These are phyloP conservation scores for Nicotiana obtusifolia DNA, from an alignment of 257 asterid species.

Conservation along the genomic window DNA sequence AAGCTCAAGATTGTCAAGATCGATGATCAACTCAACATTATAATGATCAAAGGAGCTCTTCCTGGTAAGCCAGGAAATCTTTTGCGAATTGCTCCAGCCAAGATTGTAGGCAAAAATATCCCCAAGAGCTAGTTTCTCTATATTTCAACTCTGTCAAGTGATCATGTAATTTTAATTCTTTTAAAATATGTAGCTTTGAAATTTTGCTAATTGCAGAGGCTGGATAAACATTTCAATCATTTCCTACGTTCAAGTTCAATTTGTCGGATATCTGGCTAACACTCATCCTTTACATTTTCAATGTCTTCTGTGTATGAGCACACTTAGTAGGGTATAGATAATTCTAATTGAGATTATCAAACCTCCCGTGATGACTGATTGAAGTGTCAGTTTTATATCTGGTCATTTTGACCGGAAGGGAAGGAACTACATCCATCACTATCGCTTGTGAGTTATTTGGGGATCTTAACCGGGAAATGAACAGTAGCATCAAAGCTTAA, in stretches of 20 bases:
- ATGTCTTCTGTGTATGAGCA: not conserved
- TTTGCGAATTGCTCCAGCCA: conserved; percentile 89
- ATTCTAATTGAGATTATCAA: too few species aligned
- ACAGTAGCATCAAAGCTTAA: not conserved
- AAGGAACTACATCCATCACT: too few species aligned
- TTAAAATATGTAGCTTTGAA: not conserved
- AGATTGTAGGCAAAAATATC: conserved; percentile 83
- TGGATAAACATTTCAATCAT: not conserved
- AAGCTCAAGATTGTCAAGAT: conserved; percentile 82
- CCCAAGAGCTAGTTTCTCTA: conserved; percentile 45
- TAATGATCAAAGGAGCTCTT: conserved; percentile 87
- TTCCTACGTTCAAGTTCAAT: not conserved
- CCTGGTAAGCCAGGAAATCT: conserved; percentile 99
- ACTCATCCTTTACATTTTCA: not conserved
- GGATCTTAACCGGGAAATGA: too few species aligned
- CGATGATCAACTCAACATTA: conserved; percentile 65
- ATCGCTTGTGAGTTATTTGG: too few species aligned
- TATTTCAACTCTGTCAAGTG: not conserved
- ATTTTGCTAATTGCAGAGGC: not conserved
- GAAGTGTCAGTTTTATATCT: too few species aligned
- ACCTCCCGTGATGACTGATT: too few species aligned
- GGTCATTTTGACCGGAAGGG: too few species aligned
- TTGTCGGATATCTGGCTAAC: not conserved
- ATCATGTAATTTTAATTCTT: conserved; percentile 13
- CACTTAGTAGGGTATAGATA: too few species aligned